Percentiles rank a stretch among this genome's conserved stretches.
phyloP scores from a whole-genome alignment of 106 monocot genomes.

The Iris macrosiphon region DNA sequence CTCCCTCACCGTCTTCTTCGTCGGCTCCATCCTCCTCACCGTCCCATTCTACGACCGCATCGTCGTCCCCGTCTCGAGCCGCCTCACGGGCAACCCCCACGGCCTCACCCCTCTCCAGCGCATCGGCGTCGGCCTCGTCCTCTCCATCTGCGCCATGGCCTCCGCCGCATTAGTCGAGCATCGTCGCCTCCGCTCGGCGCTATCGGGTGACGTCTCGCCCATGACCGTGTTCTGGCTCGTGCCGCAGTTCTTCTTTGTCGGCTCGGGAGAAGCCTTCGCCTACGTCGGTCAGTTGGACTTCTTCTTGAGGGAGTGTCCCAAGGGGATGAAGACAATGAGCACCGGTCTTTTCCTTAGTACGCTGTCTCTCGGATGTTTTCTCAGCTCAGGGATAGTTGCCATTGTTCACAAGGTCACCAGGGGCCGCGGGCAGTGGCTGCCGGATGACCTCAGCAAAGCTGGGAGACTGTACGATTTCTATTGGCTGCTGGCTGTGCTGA shows the following conservation, averaged over 20 bases:
- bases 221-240: conserved; percentile 61
- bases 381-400: conserved; percentile 38
- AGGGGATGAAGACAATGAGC: conserved; percentile 30
- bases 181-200: conserved; percentile 5
- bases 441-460: conserved; percentile 38
- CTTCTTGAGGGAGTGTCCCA: conserved; percentile 47
- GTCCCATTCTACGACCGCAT: conserved; percentile 48
- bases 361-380: conserved; percentile 43
- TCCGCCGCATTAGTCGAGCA: conserved; percentile 39
- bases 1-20: conserved; percentile 65
- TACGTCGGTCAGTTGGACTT: conserved; percentile 67
- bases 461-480: conserved; percentile 53
- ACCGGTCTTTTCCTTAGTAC: conserved; percentile 22
- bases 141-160: conserved; percentile 50
- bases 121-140: conserved; percentile 25
- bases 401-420: conserved; percentile 40
- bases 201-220: neutral
- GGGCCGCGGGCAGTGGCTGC: conserved; percentile 37
- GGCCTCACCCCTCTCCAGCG: conserved; percentile 43
- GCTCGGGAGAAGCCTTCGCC: conserved; percentile 53
- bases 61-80: conserved; percentile 30
- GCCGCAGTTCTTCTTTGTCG: conserved; percentile 62
- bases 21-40: conserved; percentile 51
- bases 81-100: conserved; percentile 34
- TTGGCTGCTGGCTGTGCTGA: conserved; percentile 42